These are phyloP conservation scores for Rhynchosporium agropyri DNA, from an alignment of 2,329 filamentous ascomycete genomes.

Conservation along the genomic window DNA sequence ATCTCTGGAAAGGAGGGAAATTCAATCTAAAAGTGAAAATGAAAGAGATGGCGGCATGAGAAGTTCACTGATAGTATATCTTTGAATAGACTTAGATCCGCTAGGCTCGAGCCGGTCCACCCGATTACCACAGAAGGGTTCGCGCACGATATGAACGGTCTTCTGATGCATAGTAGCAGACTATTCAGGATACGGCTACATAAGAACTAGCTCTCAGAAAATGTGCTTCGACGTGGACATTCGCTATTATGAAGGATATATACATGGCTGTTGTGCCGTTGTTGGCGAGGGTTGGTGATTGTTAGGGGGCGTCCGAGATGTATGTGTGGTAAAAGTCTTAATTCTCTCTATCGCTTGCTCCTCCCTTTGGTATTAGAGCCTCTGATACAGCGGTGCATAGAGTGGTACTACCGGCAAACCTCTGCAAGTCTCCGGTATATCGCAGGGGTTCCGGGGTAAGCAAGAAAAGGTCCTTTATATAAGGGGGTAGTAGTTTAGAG, in stretches of 20 bases:
- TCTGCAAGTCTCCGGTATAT: too few species aligned
- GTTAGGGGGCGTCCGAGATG: too few species aligned
- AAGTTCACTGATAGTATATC: too few species aligned
- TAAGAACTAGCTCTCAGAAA: not conserved
- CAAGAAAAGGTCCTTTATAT: too few species aligned
- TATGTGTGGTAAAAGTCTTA: too few species aligned
- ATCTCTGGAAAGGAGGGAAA: not conserved
- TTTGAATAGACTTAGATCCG: too few species aligned
- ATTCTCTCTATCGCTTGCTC: too few species aligned
- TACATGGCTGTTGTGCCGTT: slow-evolving; percentile 4
- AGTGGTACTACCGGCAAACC: too few species aligned
- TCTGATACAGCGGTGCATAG: too few species aligned
- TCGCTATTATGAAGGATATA: not conserved
- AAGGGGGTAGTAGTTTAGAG: too few species aligned
- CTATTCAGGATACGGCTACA: not conserved
- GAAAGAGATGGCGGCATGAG: not conserved
- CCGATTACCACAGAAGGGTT: not conserved
- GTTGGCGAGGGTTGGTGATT: not conserved
- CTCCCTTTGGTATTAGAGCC: too few species aligned
- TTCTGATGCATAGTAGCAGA: slow-evolving; percentile 1
- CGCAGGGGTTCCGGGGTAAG: too few species aligned
- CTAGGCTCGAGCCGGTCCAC: not conserved
- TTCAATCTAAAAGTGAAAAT: not conserved
- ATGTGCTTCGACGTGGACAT: not conserved
- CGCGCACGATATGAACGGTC: not conserved